Percentiles rank a stretch among this genome's conserved stretches.
Conservation (phyloP, 2,329 filamentous ascomycete genomes). For the Trichocomaceae sp. region DNA sequence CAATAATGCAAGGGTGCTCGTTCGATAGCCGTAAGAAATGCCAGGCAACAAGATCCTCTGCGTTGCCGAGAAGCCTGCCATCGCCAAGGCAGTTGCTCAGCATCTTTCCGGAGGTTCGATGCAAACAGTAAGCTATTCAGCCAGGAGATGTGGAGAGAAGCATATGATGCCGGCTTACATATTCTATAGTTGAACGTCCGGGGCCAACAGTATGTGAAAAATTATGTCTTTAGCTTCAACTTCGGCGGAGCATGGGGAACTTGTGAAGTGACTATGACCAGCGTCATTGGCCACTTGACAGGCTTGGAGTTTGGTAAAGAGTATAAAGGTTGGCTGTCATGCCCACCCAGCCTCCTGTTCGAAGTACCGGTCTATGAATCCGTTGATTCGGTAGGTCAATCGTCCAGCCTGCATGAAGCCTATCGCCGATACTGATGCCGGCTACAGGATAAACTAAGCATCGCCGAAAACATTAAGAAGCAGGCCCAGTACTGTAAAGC, state of each 20-base stretch:
- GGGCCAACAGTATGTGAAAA: slow-evolving; percentile 75
- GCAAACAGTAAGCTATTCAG: slow-evolving; percentile 54
- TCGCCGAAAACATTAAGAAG: slow-evolving; percentile 77
- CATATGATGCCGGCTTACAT: neutral
- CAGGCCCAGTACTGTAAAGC: slow-evolving; percentile 67
- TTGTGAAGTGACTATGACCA: slow-evolving; percentile 88
- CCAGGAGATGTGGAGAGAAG: neutral
- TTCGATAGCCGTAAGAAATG: slow-evolving; percentile 6
- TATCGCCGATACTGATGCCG: neutral
- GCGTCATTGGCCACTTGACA: slow-evolving; percentile 81
- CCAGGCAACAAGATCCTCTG: slow-evolving; percentile 54
- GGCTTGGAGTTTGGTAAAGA: slow-evolving; percentile 66
- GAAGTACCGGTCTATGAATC: slow-evolving; percentile 66
- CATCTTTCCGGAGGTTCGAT: slow-evolving; percentile 75
- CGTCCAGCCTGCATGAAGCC: neutral
- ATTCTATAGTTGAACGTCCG: slow-evolving; percentile 57
- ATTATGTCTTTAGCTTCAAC: slow-evolving; percentile 85
- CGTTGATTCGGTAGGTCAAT: slow-evolving; percentile 55
- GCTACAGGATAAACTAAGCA: slow-evolving; percentile 63
- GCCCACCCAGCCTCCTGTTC: slow-evolving; percentile 72
- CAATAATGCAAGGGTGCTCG: neutral
- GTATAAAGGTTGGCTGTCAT: slow-evolving; percentile 74
- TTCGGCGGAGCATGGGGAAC: slow-evolving; percentile 74
- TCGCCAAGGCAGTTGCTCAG: slow-evolving; percentile 85
- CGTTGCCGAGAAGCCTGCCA: slow-evolving; percentile 85